A percentile compares a stretch with the other conserved stretches of the same genome.
Evolutionary conservation across 495 filamentous ascomycete species (phyloP).

Genomic region (Penicillium silybi): DNA sequence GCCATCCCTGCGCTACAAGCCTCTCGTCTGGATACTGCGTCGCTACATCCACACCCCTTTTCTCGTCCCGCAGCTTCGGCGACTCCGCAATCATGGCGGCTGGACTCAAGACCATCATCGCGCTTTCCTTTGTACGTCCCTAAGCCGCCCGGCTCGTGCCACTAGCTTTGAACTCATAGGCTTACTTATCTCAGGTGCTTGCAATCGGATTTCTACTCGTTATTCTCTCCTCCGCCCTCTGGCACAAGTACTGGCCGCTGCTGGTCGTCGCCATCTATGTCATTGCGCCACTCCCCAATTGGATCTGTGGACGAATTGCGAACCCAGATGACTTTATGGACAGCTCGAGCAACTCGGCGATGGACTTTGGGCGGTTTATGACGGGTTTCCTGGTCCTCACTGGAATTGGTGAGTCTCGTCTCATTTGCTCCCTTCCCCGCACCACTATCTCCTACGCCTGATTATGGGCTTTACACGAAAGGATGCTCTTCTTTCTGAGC

Average conservation of each 20-base stretch:
- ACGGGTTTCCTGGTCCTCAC: conserved; percentile 97
- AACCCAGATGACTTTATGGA: conserved; percentile 98
- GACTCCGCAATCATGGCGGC: conserved; percentile 67
- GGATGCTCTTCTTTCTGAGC: not conserved
- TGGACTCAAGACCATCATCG: conserved; percentile 97
- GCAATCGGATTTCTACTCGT: conserved; percentile 99
- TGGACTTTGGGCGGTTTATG: conserved; percentile 90
- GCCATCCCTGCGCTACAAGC: conserved; percentile 4
- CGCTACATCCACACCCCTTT: not conserved
- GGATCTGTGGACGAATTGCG: conserved; percentile 80
- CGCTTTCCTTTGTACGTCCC: conserved; percentile 81
- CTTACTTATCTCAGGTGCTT: conserved; percentile 61
- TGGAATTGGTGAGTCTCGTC: conserved; percentile 76
- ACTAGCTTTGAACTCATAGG: not conserved
- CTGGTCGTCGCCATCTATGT: conserved; percentile 95
- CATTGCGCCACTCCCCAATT: conserved; percentile 91
- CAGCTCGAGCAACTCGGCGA: conserved; percentile 68
- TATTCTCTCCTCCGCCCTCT: conserved; percentile 95
- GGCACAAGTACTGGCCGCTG: conserved; percentile 85
- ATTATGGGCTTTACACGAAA: not conserved
- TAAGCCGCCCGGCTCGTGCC: not conserved
- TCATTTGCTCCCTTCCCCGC: not conserved
- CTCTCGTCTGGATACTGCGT: conserved; percentile 2
- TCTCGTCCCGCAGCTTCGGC: conserved; percentile 12
- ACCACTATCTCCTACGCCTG: not conserved